Base-by-base conservation (phyloP, 306 rosid genomes). In the Inga leiocalycina region DNA sequence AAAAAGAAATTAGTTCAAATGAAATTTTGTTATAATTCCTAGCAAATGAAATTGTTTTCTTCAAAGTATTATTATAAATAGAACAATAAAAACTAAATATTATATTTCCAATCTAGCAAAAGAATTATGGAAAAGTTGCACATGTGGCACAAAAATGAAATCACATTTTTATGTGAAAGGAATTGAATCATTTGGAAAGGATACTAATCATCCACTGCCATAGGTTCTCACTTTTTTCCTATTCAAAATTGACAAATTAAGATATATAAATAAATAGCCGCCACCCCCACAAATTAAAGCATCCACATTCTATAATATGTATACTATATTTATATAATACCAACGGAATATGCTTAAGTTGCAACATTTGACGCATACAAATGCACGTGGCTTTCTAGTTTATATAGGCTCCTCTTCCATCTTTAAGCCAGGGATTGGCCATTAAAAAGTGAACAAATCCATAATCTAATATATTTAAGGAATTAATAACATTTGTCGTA, bases 211-310 rank as follows among this genome's bases (percentile, higher is more conserved):
- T 43, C 61, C 56, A 27, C 11, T 17, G 57, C 41, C 54, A 71
- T 44, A 71, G 56, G 54, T 17, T 74, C 72, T 74, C 79, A 30
- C 78, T 65, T 74, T 73, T 56, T 72, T 76, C 85, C 75, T 82
- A 81, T 79, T 79, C 79, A 59, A 68, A 69, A 79, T 43, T 45
- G 70, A 78, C 54, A 81, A 79, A 59, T 59, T 22, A 59, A 59
- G 74, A 66, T 48, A 79, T 79, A 84, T 27, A 27, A 24, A 62
- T 62, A 22, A 39, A 48, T 76, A 84, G 90, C 88, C 86, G 88
- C 86, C 90, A 82, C 71, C 86, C n/a, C 88, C 88, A 87, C 80
- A 82, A 74, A 65, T 82, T 74, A 87, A 87, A 84, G 88, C 57
- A 57, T 52, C 37, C 80, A 15, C 64, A 81, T 78, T 69, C 78